These are phyloP conservation scores for Calamus simplicifolius DNA, from an alignment of 176 grass and related monocot genomes.

Conservation along the genomic window DNA sequence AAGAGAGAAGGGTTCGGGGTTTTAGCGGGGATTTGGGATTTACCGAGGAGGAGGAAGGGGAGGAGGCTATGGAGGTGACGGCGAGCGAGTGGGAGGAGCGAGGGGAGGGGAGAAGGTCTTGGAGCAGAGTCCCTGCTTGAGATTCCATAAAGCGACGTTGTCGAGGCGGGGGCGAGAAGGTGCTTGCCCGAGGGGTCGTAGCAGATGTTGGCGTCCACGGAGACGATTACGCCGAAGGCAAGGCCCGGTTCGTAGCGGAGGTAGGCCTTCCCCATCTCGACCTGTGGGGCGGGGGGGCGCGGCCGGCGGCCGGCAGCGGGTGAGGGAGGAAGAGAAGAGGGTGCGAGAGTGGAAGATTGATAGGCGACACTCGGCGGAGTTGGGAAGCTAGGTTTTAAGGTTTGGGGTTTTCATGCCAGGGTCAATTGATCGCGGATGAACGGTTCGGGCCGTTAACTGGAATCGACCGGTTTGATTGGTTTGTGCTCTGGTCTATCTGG, in stretches of 20 bases:
- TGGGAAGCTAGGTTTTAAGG: no score
- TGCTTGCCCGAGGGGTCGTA: conserved; percentile 71
- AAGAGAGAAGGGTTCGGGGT: neutral
- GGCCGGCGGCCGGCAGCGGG: neutral
- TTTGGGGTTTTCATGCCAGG: neutral
- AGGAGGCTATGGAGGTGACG: conserved; percentile 42
- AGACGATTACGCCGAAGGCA: conserved; percentile 70
- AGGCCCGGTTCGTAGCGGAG: conserved; percentile 76
- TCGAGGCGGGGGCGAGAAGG: conserved; percentile 85
- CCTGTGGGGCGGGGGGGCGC: conserved; percentile 20
- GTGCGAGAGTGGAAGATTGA: neutral
- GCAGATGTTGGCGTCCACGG: conserved; percentile 64
- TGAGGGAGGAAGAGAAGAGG: neutral
- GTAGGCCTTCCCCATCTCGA: conserved; percentile 88
- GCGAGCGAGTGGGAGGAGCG: conserved; percentile 36
- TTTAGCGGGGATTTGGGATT: neutral
- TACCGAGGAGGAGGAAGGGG: conserved; percentile 52
- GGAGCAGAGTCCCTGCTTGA: conserved; percentile 66
- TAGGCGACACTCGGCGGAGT: neutral
- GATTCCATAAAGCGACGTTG: conserved; percentile 67
- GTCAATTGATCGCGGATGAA: neutral
- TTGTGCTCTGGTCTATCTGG: no score
- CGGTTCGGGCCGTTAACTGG: no score
- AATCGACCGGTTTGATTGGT: no score
- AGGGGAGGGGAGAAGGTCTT: conserved; percentile 40